Evolutionary conservation across 1,284 basidiomycete genomes (phyloP), one percentile per base, ranked within the genome.

Genomic region (Austroboletus niveus): DNA sequence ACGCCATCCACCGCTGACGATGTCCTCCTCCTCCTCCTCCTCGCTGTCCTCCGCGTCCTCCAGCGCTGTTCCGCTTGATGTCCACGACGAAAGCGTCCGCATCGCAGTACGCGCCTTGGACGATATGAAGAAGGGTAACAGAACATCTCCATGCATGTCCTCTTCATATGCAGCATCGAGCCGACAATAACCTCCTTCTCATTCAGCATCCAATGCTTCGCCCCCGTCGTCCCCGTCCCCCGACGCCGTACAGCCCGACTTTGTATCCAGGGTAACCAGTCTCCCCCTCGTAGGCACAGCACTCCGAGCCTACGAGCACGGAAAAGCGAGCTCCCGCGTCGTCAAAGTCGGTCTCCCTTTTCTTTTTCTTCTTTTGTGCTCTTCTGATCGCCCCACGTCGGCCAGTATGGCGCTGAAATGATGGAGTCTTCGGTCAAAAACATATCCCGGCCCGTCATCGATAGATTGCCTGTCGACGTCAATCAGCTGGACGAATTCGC

Each of bases 401-500:
- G 14, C 58, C 22, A 92, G 89, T 93, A 92, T 65, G 89, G 92
- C 51, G 92, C 89, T 20, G 88, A 88, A 66, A 87, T 94, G 75
- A 84, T 94, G 73, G 92, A 94, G 69, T 89, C 85, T 3, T 86
- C 87, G 40, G 83, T 95, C 49, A 90, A 87, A 68, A 80, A 86
- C 30, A 85, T 94, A 47, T 92, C 90, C 11, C 77, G 84, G 9
- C 92, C 92, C n/a, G 90, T 94, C 45, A 88, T 92, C 52, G 82
- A 88, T 56, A 81, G 87, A 42, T 74, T 94, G 0, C 89, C 81
- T 40, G 85, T 82, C 49, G 82, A 81, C 54, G 84, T 81, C 42
- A 84, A 82, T 54, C 85, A 87, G 62, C 72, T 93, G n/a, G 92
- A 94, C 59, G 89, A 91, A 55, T 94, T 94, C 69, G 92, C 92